A percentile compares a stretch with the other conserved stretches of the same genome.
Evolutionary conservation across 306 rosid genomes (phyloP).

Genomic region (Chamaecrista fasciculata): DNA sequence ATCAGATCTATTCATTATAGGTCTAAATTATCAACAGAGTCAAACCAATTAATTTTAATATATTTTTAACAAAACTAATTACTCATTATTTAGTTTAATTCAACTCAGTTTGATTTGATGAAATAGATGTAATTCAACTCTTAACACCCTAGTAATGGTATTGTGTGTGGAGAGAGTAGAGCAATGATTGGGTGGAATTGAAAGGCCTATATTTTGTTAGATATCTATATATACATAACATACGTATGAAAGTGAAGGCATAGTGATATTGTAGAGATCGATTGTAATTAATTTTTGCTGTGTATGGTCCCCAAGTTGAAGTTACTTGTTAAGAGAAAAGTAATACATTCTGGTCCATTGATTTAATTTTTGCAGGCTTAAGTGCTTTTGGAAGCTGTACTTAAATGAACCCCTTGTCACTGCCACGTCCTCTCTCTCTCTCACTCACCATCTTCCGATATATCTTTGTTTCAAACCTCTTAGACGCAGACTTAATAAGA

Average conservation of each 20-base stretch:
- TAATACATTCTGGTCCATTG: not conserved
- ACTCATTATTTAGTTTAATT: too few species aligned
- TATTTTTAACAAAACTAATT: too few species aligned
- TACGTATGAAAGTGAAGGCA: not conserved
- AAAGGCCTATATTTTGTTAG: not conserved
- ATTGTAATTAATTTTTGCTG: too few species aligned
- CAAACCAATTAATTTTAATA: too few species aligned
- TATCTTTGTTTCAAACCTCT: conserved; percentile 21
- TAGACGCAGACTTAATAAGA: too few species aligned
- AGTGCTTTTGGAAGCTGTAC: conserved; percentile 5
- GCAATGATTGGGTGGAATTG: conserved; percentile 36
- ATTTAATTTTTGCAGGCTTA: conserved; percentile 2
- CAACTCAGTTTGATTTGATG: too few species aligned
- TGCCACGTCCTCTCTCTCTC: conserved; percentile 11
- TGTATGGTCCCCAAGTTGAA: conserved; percentile 36
- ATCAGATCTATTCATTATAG: too few species aligned
- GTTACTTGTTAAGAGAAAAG: conserved; percentile 13
- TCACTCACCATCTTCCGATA: conserved; percentile 18
- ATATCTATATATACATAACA: too few species aligned
- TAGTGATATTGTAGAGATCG: too few species aligned
- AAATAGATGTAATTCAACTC: too few species aligned
- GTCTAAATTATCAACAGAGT: too few species aligned
- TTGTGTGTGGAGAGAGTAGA: not conserved
- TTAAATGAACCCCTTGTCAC: conserved; percentile 5
- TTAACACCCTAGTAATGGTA: too few species aligned